Percentiles rank a stretch among this genome's conserved stretches.
Conservation (phyloP, 129 eudicot genomes). For the Kitagawia praeruptora region DNA sequence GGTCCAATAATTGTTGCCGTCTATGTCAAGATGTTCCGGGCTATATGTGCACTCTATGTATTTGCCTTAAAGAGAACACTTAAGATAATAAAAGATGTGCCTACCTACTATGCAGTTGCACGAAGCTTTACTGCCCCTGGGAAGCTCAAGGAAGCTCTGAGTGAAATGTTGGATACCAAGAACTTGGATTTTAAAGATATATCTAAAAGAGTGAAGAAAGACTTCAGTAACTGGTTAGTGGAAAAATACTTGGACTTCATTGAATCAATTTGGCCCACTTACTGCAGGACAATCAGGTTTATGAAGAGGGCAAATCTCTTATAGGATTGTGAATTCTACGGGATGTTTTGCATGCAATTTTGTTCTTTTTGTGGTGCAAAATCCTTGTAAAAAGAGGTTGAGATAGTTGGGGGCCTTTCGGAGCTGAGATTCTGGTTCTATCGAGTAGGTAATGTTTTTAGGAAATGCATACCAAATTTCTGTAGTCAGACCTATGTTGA, state of each 20-base stretch:
- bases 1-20: constrained; percentile 65
- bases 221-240: constrained; percentile 22
- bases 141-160: constrained; percentile 20
- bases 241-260: constrained; percentile 63
- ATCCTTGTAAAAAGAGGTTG: constrained; percentile 13
- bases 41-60: constrained; percentile 43
- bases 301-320: constrained; percentile 65
- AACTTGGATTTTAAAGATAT: constrained; percentile 43
- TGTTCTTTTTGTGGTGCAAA: neutral
- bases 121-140: constrained; percentile 37
- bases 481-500: neutral
- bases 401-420: neutral
- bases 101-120: constrained; percentile 24
- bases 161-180: constrained; percentile 28
- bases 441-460: neutral
- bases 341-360: neutral
- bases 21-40: constrained; percentile 46
- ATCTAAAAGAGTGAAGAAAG: constrained; percentile 17
- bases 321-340: constrained; percentile 22
- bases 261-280: constrained; percentile 80
- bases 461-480: neutral
- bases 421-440: neutral
- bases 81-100: constrained; percentile 38
- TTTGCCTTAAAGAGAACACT: constrained; percentile 63
- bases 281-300: constrained; percentile 67